Base-by-base conservation (phyloP, 345 rosid species). In the Durio zibethinus region DNA sequence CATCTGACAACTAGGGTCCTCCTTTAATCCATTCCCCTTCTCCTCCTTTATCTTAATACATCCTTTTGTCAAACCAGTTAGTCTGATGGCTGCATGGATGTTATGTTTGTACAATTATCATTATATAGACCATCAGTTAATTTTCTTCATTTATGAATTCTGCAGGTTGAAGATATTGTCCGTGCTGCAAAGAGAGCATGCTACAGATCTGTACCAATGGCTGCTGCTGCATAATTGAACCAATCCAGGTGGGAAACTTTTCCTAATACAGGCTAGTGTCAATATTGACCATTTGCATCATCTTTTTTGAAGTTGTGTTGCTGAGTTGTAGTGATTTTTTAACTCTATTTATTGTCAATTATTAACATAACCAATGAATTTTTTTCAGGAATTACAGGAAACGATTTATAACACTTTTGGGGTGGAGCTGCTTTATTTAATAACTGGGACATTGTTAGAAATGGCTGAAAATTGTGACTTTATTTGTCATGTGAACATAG, bases 181-280 rank as follows among this genome's bases (percentile, higher is more conserved):
- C 89, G 89, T 60, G 91, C 91, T 12, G 91, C 88, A 15, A 89
- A 85, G 86, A 86, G 91, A 85, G 88, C 85, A 77, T 91, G 93
- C 85, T 77, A 87, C 81, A 82, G 95, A 82, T 81, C 89, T 27
- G 71, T 76, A 11, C 77, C 83, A 2, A 72, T 81, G 85, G 87
- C 87, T 77, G 86, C 84, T 47, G 54, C 77, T 70, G 86, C 81
- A 10, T 83, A 79, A 65, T 61, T 52, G 54, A 23, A 43, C 73
- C 36, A 59, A 72, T 72, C 62, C 43, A 31, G 64, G 61, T 35
- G 65, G 25, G 11, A 36, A n/a, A 60, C 11, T 25, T 77, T 31
- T 31, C 18, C 64, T 15, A 27, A 52, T 70, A 21, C 77, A 65
- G 80, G 78, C 59, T 76, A 35, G 66, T 48, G 21, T 52, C 4